Base-by-base conservation (phyloP, 441 rosid genomes). In the Jatropha multifida region DNA sequence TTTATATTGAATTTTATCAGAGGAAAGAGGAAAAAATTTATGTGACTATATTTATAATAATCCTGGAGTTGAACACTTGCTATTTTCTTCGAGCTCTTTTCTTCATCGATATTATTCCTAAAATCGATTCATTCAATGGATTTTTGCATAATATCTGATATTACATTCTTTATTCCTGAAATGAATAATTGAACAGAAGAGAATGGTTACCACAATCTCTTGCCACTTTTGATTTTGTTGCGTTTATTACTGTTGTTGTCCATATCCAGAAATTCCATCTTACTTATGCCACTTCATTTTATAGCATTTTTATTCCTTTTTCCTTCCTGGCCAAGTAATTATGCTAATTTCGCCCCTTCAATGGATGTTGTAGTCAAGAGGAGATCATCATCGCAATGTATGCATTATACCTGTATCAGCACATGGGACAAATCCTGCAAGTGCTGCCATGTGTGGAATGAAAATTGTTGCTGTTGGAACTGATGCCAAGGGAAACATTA, bases 371-470 rank as follows among this genome's bases (percentile, higher is more conserved):
- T 77, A 96, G 99, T 86, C 97, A 66, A 92, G 99, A 86, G 99
- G 97, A 76, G 98, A 96, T 82, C 91, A 93, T 72, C 98, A 93
- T 80, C 89, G 99, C 72, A 81, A 96, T 77, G 99, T 93, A 67
- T 93, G 99, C 84, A 96, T 96, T 74, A 96, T 96, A 49, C 98
- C 99, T 46, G 97, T 90, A 76, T 96, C 99, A 77, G 99, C 99
- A 67, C 99, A 96, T 67, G 98, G 98, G 66, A 96, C 98, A 76
- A 96, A 96, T 83, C 99, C 99, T 81, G 99, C 99, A 18, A 93
- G 92, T 85, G 99, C 99, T 84, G 97, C 99, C 52, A 93, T 92
- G 98, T 92, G 97, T 66, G 99, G 99, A 40, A 96, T 96, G 99
- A 96, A 96, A 82, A 96, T 96, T 77, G 89, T 96, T 75, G 69